Percentiles rank a stretch among this genome's conserved stretches.
These are phyloP conservation scores for Geum urbanum DNA, from an alignment of 306 rosid species.

Conservation along the genomic window DNA sequence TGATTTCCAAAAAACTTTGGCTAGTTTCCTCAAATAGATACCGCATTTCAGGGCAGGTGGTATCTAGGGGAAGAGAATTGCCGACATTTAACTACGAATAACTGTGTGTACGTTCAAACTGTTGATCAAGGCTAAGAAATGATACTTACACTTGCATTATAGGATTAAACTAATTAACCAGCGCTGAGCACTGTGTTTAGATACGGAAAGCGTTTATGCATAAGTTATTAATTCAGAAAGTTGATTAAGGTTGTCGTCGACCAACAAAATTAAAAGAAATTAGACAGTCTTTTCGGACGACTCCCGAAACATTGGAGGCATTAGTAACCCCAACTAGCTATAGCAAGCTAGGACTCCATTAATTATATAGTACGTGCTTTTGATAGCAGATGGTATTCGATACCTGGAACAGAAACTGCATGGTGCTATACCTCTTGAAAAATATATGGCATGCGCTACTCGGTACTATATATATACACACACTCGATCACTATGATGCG, in stretches of 20 bases:
- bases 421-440: too few species aligned
- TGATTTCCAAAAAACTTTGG: neutral
- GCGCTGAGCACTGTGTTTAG: neutral
- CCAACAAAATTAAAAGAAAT: neutral
- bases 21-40: neutral
- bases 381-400: neutral
- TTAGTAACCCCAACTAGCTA: neutral
- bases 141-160: neutral
- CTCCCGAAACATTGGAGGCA: constrained; percentile 21
- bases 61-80: neutral
- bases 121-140: neutral
- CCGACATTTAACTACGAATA: neutral
- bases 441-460: too few species aligned
- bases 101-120: neutral
- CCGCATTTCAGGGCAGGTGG: neutral
- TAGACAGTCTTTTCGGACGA: neutral
- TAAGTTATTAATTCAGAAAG: neutral
- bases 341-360: neutral
- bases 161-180: neutral
- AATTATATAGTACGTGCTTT: neutral
- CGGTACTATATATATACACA: too few species aligned
- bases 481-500: too few species aligned
- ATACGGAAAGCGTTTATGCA: neutral
- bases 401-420: too few species aligned
- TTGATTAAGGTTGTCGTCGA: constrained; percentile 8